phyloP scores from a whole-genome alignment of 2,329 filamentous ascomycete species.

The Colletotrichum noveboracense region DNA sequence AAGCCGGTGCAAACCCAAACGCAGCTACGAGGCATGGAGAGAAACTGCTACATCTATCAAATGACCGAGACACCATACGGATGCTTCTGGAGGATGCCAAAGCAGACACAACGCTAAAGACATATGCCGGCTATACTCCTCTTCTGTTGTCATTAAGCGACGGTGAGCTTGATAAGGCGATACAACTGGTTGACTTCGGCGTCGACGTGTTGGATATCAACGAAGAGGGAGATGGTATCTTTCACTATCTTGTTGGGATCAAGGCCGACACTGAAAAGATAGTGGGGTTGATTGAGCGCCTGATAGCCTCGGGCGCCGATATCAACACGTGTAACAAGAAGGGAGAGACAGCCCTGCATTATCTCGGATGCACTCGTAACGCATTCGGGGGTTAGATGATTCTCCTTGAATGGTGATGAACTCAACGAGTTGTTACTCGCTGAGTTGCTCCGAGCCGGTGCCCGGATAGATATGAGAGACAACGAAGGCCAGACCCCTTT shows the following conservation, averaged over 20 bases:
- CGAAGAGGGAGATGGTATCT: slow-evolving; percentile 23
- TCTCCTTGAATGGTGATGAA: neutral
- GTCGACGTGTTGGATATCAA: slow-evolving; percentile 24
- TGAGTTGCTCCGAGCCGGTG: slow-evolving; percentile 4
- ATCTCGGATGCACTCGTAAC: neutral
- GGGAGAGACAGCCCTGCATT: slow-evolving; percentile 22
- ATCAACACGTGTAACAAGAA: slow-evolving; percentile 23
- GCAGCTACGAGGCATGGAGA: slow-evolving; percentile 5
- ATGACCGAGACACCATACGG: neutral
- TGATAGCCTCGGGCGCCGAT: slow-evolving; percentile 26
- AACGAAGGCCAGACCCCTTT: slow-evolving; percentile 18
- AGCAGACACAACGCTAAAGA: neutral
- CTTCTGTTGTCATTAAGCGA: neutral
- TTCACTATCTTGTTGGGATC: slow-evolving; percentile 5
- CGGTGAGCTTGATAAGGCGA: neutral
- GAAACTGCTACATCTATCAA: neutral
- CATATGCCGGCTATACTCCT: neutral
- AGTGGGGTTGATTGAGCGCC: neutral
- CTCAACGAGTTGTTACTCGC: neutral
- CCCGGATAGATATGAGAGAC: slow-evolving; percentile 21
- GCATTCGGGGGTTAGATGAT: neutral
- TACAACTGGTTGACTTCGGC: slow-evolving; percentile 7
- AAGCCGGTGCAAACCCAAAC: slow-evolving; percentile 29
- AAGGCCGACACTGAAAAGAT: neutral
- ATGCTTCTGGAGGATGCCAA: neutral